Evolutionary conservation across 1,284 basidiomycete species (phyloP).

Genomic region (Ceratobasidium papillatum): DNA sequence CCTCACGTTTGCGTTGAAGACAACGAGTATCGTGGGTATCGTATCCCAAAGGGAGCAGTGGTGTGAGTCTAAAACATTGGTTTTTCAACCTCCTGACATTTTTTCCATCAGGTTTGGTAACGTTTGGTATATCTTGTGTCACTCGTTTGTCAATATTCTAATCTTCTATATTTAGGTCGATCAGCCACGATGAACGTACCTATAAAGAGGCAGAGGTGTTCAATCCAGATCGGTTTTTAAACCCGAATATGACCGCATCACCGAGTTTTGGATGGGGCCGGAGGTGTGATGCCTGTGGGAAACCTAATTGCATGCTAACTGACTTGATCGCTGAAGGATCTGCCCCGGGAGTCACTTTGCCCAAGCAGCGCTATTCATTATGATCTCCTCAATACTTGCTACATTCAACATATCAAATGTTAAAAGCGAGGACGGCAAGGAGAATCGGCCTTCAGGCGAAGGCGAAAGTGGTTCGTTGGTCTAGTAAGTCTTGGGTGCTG

Average conservation of each 20-base stretch:
- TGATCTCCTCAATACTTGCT: conserved; percentile 55
- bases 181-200: conserved; percentile 56
- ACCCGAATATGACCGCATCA: conserved; percentile 31
- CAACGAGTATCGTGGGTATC: conserved; percentile 53
- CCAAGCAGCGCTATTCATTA: conserved; percentile 50
- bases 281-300: background rate
- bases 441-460: conserved; percentile 38
- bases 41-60: conserved; percentile 51
- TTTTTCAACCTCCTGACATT: conserved; percentile 44
- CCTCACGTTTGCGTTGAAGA: conserved; percentile 52
- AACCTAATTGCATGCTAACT: conserved; percentile 11
- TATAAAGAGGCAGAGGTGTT: conserved; percentile 59
- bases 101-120: conserved; percentile 54
- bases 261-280: conserved; percentile 23
- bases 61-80: conserved; percentile 8
- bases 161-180: conserved; percentile 56
- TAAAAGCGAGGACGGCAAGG: conserved; percentile 47
- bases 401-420: conserved; percentile 51
- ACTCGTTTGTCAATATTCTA: background rate
- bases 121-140: conserved; percentile 54
- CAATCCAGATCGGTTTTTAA: conserved; percentile 57
- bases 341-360: conserved; percentile 25
- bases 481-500: background rate
- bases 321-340: background rate
- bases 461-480: conserved; percentile 47